phyloP scores from a whole-genome alignment of 2,329 filamentous ascomycete genomes.

The Metarhizium anisopliae region DNA sequence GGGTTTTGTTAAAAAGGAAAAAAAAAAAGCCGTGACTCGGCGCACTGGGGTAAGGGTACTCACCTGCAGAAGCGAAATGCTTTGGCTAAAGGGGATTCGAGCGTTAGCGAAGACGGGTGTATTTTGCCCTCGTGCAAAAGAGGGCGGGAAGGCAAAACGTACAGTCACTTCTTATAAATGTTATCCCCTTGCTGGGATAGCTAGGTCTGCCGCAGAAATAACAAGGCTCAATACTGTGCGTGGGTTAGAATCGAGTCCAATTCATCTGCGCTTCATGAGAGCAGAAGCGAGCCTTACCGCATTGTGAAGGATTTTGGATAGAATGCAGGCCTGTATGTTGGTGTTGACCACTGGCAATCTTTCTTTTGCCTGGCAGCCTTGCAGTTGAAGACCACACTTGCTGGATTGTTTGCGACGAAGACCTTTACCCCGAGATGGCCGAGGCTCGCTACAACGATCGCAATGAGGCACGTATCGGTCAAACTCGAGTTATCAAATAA shows the following conservation, averaged over 20 bases:
- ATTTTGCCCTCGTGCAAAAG: neutral
- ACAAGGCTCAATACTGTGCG: conserved; percentile 27
- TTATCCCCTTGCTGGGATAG: conserved; percentile 48
- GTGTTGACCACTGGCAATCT: neutral
- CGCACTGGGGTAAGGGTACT: conserved; percentile 13
- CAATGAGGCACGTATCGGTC: neutral
- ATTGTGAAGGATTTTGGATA: neutral
- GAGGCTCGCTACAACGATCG: no score
- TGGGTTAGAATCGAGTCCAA: neutral
- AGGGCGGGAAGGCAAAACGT: conserved; percentile 7
- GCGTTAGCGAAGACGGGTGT: neutral
- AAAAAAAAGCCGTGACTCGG: no score
- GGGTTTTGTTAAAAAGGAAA: no score
- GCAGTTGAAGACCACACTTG: neutral
- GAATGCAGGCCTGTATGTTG: neutral
- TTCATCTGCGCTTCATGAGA: neutral
- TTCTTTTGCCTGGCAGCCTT: neutral
- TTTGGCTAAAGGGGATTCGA: conserved; percentile 21
- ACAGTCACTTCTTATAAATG: conserved; percentile 41
- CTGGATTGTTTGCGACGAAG: neutral
- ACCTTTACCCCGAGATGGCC: no score
- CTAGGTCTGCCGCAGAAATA: conserved; percentile 39
- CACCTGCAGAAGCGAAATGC: conserved; percentile 48
- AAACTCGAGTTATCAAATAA: neutral
- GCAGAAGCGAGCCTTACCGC: neutral